phyloP scores from a whole-genome alignment of 2,329 filamentous ascomycete species.

The Sphaceloma murrayae region DNA sequence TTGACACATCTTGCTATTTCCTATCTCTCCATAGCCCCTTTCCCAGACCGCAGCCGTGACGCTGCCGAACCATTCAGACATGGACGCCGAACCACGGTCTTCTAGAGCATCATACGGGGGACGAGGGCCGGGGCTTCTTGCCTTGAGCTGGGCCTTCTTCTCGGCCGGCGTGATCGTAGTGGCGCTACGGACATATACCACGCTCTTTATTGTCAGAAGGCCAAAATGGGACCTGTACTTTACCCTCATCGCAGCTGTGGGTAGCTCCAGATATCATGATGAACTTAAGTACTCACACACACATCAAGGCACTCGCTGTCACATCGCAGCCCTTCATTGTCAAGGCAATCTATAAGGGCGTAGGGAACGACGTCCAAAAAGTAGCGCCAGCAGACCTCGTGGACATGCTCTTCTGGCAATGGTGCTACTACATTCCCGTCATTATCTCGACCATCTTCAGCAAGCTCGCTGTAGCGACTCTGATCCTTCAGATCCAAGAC shows the following conservation, averaged over 20 bases:
- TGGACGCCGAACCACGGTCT: not conserved
- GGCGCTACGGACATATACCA: conserved; percentile 5
- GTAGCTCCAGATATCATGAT: too few species aligned
- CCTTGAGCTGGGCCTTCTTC: conserved; percentile 11
- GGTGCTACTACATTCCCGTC: conserved; percentile 5
- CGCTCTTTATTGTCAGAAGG: conserved; percentile 4
- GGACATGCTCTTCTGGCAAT: conserved; percentile 11
- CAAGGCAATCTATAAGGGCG: conserved; percentile 4
- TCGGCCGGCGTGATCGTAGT: not conserved
- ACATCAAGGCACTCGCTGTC: conserved; percentile 2
- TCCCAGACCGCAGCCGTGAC: too few species aligned
- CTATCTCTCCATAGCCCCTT: too few species aligned
- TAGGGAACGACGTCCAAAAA: conserved; percentile 8
- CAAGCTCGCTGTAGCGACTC: conserved; percentile 6
- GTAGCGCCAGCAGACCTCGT: conserved; percentile 6
- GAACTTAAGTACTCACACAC: too few species aligned
- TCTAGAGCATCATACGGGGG: conserved; percentile 4
- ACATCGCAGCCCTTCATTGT: conserved; percentile 10
- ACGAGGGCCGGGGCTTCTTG: not conserved
- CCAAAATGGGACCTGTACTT: conserved; percentile 7
- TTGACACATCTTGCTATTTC: too few species aligned
- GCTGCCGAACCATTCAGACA: not conserved
- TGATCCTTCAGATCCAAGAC: conserved; percentile 9
- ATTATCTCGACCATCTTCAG: conserved; percentile 9
- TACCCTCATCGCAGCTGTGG: conserved; percentile 3